Base-by-base conservation (phyloP, 2,329 filamentous ascomycete genomes). In the Proliferodiscus dingleyae region DNA sequence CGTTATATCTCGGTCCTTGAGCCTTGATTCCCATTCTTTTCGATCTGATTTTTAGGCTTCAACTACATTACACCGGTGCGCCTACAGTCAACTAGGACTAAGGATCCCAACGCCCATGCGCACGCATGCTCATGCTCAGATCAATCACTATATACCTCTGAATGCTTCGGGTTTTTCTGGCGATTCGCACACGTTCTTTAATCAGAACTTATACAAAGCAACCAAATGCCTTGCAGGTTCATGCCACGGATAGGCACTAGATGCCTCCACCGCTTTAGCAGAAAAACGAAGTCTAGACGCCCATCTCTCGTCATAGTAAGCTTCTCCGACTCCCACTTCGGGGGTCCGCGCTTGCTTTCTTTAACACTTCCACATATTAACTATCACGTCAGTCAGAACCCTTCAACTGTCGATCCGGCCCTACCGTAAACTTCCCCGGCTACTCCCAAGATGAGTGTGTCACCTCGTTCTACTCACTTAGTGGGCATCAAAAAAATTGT, bases 361-460 rank as follows among this genome's bases (percentile, higher is more conserved):
- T 26, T 32, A 28, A 7, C 26, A 7, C 26, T 28, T 13, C 26
- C 28, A 15, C 18, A 10, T 26, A 7, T 5, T 5, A 10, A 3
- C 36, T 7, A n/a, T 21, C 22, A 15, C 26, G 38, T 47, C 64
- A 37, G 9, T 13, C 19, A 34, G n/a, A 49, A 81, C 78, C 78
- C 0, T 82, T 77, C 63, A 70, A 80, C 60, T 74, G 81, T 57
- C 74, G 75, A 59, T 72, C 71, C 47, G 75, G 58, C 4, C 57
- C 78, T 57, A 64, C 69, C n/a, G 66, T 74, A 32, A 64, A 64
- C 34, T 64, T 81, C 11, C 75, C 76, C 2, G 78, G 78, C 30
- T 67, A 81, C 33, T 74, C 73, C 37, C 70, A 78, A 52, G 75
- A 80, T 54, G 77, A 83, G 77, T 81, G 70, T 63, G 77, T 67